Evolutionary conservation across 371 early-diverging fungal genomes (phyloP).

Genomic region (Nosema muscidifuracis): DNA sequence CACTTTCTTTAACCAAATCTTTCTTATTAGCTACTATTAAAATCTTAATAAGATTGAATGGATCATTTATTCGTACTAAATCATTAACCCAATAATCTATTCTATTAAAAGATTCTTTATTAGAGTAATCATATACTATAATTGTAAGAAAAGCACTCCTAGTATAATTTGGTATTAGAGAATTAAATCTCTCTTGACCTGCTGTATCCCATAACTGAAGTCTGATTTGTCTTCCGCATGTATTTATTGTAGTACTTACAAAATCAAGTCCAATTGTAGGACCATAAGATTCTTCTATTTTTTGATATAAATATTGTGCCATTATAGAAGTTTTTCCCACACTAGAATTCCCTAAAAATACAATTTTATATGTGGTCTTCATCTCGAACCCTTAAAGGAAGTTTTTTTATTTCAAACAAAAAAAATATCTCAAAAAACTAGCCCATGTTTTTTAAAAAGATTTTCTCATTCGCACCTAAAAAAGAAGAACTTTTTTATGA

Average conservation of each 20-base stretch:
- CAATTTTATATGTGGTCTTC: slow-evolving; percentile 64
- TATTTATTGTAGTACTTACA: slow-evolving; percentile 66
- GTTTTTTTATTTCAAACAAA: slow-evolving; percentile 11
- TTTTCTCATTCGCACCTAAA: slow-evolving; percentile 11
- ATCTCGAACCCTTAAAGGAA: slow-evolving; percentile 37
- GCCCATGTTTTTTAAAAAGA: slow-evolving; percentile 33
- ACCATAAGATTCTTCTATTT: slow-evolving; percentile 63
- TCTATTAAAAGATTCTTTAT: slow-evolving; percentile 64
- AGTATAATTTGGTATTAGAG: slow-evolving; percentile 91
- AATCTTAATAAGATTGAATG: slow-evolving; percentile 74
- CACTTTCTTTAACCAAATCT: slow-evolving; percentile 74
- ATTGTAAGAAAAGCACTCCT: slow-evolving; percentile 94
- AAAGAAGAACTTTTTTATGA: slow-evolving; percentile 23
- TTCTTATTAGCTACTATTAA: slow-evolving; percentile 98
- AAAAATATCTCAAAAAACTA: neutral
- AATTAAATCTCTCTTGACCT: slow-evolving; percentile 64
- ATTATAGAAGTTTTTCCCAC: slow-evolving; percentile 98
- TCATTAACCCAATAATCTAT: slow-evolving; percentile 95
- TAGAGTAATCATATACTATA: slow-evolving; percentile 68
- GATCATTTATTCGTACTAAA: slow-evolving; percentile 85
- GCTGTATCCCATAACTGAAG: slow-evolving; percentile 65
- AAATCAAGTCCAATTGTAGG: slow-evolving; percentile 99
- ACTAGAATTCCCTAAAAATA: slow-evolving; percentile 64
- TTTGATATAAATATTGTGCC: slow-evolving; percentile 66
- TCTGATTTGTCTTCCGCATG: slow-evolving; percentile 53